Percentiles rank a stretch among this genome's conserved stretches.
These are phyloP conservation scores for Teratosphaeria destructans DNA, from an alignment of 2,329 filamentous ascomycete genomes.

Conservation along the genomic window DNA sequence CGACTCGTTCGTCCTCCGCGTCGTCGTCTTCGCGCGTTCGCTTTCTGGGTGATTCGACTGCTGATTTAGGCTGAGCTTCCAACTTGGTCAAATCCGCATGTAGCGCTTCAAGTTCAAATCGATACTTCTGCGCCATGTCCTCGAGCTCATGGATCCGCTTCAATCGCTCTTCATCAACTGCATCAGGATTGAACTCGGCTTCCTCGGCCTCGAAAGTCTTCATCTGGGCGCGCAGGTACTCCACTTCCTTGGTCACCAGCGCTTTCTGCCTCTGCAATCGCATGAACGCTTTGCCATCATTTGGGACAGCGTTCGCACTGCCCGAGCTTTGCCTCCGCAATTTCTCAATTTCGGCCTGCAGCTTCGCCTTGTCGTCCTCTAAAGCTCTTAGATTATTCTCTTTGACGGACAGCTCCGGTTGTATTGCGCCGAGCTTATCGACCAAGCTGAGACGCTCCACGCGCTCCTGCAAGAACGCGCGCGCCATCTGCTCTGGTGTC, in stretches of 20 bases:
- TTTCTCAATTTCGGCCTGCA: slow-evolving; percentile 62
- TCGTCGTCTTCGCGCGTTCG: slow-evolving; percentile 36
- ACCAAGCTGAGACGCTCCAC: slow-evolving; percentile 70
- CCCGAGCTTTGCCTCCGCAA: slow-evolving; percentile 37
- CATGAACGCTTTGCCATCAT: slow-evolving; percentile 49
- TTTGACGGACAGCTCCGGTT: slow-evolving; percentile 67
- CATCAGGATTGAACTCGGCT: slow-evolving; percentile 70
- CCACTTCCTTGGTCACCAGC: slow-evolving; percentile 82
- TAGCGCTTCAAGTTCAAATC: slow-evolving; percentile 63
- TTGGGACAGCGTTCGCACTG: slow-evolving; percentile 16
- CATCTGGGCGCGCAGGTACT: slow-evolving; percentile 85
- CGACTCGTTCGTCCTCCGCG: slow-evolving; percentile 59
- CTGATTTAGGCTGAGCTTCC: slow-evolving; percentile 55
- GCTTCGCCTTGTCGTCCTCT: slow-evolving; percentile 55
- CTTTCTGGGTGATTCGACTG: slow-evolving; percentile 30
- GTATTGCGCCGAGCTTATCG: slow-evolving; percentile 66
- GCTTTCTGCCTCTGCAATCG: slow-evolving; percentile 77
- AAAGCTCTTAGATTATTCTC: slow-evolving; percentile 64
- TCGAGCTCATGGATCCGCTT: slow-evolving; percentile 74
- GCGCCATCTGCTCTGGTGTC: slow-evolving; percentile 76
- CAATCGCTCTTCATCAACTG: slow-evolving; percentile 63
- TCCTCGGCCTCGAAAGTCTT: slow-evolving; percentile 82
- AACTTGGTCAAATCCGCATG: slow-evolving; percentile 62
- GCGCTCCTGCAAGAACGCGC: slow-evolving; percentile 71
- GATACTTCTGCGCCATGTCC: slow-evolving; percentile 76